Evolutionary conservation across 73 alveolate genomes (phyloP), one percentile per base, ranked within the genome.

Genomic region (Paramecium sonneborni): DNA sequence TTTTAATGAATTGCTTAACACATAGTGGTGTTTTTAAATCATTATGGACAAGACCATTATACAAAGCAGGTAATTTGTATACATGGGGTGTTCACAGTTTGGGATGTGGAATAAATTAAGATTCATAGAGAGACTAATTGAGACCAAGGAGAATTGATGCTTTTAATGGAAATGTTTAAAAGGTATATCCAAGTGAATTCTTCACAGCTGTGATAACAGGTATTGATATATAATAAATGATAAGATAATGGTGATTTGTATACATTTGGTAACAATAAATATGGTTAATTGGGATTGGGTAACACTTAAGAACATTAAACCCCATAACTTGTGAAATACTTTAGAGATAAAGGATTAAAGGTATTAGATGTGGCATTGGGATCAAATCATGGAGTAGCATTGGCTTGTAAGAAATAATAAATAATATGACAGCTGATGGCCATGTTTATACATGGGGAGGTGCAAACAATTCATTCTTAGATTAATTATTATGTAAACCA

Each of bases 31-130:
- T 32, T 37, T 79, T 79, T 34, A 43, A 23, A 34, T 26, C 90
- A 38, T 62, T 79, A 24, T 79, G 90, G 90, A 79, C 44, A 41
- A 21, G 41, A 14, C 69, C 44, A 41, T 23, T 44, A 3, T 79
- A 43, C 24, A 79, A 30, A 30, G 74, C 74, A 30, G 90, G 90
- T 24, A 79, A 44, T 39, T 34, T 79, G 14, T 79, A 79, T 34
- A 79, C 90, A 18, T 79, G 90, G 90, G 90, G 90, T 79, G 55
- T 26, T 43, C 48, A 30, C 52, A 79, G 90, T 79, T 44, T 79
- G 12, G 90, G 90, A 79, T 43, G 90, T 79, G 90, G 90, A 39
- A 79, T 79, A 6, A 24, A 79, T 39, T 18, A 79, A 24, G 90
- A 43, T 21, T 21, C 46, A 3, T 46, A 79, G 32, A 18, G 43